Evolutionary conservation across 768 basidiomycete genomes (phyloP), one percentile per base, ranked within the genome.

Genomic region (Exidia glandulosa): DNA sequence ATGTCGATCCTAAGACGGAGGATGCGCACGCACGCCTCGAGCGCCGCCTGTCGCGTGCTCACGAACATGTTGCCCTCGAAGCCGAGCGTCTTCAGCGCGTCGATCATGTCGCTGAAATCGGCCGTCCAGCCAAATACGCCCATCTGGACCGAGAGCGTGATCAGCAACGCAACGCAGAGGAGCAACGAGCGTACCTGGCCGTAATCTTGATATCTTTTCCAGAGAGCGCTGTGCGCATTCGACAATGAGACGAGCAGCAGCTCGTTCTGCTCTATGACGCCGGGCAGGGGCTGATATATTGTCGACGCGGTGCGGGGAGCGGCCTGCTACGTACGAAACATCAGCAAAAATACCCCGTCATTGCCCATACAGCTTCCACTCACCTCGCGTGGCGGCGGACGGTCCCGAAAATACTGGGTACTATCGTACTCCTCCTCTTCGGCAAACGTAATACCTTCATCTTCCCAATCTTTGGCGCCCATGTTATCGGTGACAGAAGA

Each of bases 51-150:
- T 57, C 90, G 82, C n/a, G 90, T 93, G 48, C 84, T 80, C 47
- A 88, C 81, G 71, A 92, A 92, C 90, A 93, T 90, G 70, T 90
- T 88, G 23, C 89, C 90, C 23, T 81, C 73, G 65, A 88, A 84
- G 23, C 90, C 90, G 50, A 92, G 76, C 6, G 79, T 78, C 74
- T 90, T 91, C 62, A 93, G 77, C 63, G 79, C 80, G 71, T 90
- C 89, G 63, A 91, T 87, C 66, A 93, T 76, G 72, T 93, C 90
- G 65, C 82, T 77, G 72, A 93, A 92, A 70, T 93, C 90, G 16
- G 89, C 82, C 69, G 90, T 90, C 90, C 90, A 93, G 12, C 82
- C 90, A 33, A 93, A 78, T n/a, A 90, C 90, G 57, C 90, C 90
- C 54, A 93, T 79, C 90, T 92, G 88, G 33, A 91, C 87, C 68